These are phyloP conservation scores for Chalciporus sphaerocephalus DNA, from an alignment of 768 basidiomycete species.

Conservation along the genomic window DNA sequence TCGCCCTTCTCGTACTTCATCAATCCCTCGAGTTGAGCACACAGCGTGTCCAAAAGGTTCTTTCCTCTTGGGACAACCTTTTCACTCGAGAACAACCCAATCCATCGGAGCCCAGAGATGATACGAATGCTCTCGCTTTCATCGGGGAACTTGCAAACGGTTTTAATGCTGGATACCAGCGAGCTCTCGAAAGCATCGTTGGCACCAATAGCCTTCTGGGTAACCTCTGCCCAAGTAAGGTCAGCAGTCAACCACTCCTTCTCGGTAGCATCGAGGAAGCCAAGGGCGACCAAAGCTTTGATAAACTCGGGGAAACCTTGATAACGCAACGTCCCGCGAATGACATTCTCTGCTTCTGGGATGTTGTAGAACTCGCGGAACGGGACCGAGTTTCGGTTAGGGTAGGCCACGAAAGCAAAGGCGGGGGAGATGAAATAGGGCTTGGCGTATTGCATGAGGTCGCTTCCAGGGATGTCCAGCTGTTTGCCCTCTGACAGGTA, in stretches of 20 bases:
- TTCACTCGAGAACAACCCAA: constrained; percentile 82
- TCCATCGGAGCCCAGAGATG: constrained; percentile 87
- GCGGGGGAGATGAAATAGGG: constrained; percentile 95
- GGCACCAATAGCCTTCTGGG: constrained; percentile 67
- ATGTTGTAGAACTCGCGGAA: constrained; percentile 92
- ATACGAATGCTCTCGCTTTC: constrained; percentile 70
- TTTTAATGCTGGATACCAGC: constrained; percentile 68
- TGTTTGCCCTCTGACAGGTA: constrained; percentile 66
- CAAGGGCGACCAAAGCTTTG: constrained; percentile 77
- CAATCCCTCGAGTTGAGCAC: constrained; percentile 81
- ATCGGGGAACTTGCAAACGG: constrained; percentile 68
- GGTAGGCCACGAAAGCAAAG: constrained; percentile 94
- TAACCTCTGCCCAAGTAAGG: constrained; percentile 81
- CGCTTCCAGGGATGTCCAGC: constrained; percentile 64
- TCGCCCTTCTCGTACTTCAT: constrained; percentile 91
- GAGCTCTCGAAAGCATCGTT: constrained; percentile 65
- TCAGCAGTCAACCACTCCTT: constrained; percentile 76
- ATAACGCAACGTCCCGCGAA: constrained; percentile 91
- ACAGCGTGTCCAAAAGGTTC: constrained; percentile 91
- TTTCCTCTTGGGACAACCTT: constrained; percentile 57
- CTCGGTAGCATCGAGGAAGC: constrained; percentile 72
- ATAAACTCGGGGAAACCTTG: constrained; percentile 97
- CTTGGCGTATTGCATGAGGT: constrained; percentile 87
- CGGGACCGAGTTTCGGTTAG: constrained; percentile 89
- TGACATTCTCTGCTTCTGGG: constrained; percentile 87